Evolutionary conservation across 1,139 yeast species (phyloP), one percentile per base, ranked within the genome.

Genomic region (Saccharomyces hybrid): DNA sequence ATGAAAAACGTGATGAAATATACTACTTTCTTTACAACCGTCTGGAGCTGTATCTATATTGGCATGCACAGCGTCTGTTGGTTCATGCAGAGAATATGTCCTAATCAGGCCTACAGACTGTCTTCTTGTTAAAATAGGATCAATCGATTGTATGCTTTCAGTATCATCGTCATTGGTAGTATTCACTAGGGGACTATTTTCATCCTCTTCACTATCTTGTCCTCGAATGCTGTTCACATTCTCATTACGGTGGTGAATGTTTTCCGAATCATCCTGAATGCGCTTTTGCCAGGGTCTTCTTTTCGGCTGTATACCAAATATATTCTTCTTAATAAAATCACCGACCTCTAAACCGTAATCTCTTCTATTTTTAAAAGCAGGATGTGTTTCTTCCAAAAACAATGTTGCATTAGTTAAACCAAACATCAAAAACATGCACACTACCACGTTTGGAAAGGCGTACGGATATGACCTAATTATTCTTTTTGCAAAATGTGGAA

Each of bases 301-400:
- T 13, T 72, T 72, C 9, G 69, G 62, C 4, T 63, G 52, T 52
- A 68, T 59, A 0, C 81, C 79, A 5, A 79, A 55, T 26, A 64
- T 2, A 23, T 51, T 53, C 11, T 61, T 58, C 59, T 73, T 61
- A 47, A 82, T 60, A 53, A 64, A 61, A 60, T 81, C 84, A 13
- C 87, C 87, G 14, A 80, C 48, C 34, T 76, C 82, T 11, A 82
- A 64, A 1, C 86, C 85, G 47, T 66, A 60, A 64, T 83, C 88
- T 55, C 73, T 71, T 54, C 73, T 69, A 55, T 73, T 61, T 60
- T 72, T 75, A 53, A 68, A 69, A 42, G 68, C 66, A 23, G 73
- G 77, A 62, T 81, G 84, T 3, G 87, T 81, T 65, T 84, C 89
- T 63, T 83, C 85, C 42, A 84, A 67, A 61, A 83, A 82, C 50